Evolutionary conservation across 2,329 filamentous ascomycete species (phyloP), one percentile per base, ranked within the genome.

Genomic region (Aureobasidium sp.): DNA sequence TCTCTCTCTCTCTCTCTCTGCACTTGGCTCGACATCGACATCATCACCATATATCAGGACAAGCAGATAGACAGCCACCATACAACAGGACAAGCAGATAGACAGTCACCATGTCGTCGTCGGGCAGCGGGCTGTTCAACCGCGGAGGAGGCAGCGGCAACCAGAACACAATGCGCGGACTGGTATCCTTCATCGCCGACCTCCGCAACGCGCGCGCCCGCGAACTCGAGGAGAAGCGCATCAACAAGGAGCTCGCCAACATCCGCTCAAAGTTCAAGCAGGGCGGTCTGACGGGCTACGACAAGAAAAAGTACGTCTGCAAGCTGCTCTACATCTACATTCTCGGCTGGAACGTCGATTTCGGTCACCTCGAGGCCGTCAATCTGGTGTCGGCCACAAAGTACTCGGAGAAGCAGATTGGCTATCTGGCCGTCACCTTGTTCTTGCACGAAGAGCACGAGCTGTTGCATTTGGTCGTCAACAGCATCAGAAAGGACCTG

Each of bases 241-340:
- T 98, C 75, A 98, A 98, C 72, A 98, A 98, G 76, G 93, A 98
- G 75, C 74, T 98, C 70, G 93, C 93, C 67, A 98, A 98, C 68
- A 98, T 98, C 69, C 84, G 89, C 66, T 89, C 96, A 74, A 97
- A 97, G 73, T 98, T 97, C 77, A 95, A 95, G 79, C 81, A 80
- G 79, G 73, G 67, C 59, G 93, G 80, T 66, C 76, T 98, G 55
- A 95, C 86, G 67, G 94, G 93, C 60, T 98, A 98, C 68, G 90
- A 96, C 77, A 96, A 94, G 78, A 98, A 98, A 80, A 98, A 98
- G 86, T 98, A 98, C 69, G 93, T 98, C 61, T 98, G 93, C 88
- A 98, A 98, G 83, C 82, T 98, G 61, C 78, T 98, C 57, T 98
- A 98, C 71, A 97, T 98, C 65, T 98, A 98, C 71, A 98, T 98